These are phyloP conservation scores for Penicillium polonicum DNA, from an alignment of 2,329 filamentous ascomycete species.

Conservation along the genomic window DNA sequence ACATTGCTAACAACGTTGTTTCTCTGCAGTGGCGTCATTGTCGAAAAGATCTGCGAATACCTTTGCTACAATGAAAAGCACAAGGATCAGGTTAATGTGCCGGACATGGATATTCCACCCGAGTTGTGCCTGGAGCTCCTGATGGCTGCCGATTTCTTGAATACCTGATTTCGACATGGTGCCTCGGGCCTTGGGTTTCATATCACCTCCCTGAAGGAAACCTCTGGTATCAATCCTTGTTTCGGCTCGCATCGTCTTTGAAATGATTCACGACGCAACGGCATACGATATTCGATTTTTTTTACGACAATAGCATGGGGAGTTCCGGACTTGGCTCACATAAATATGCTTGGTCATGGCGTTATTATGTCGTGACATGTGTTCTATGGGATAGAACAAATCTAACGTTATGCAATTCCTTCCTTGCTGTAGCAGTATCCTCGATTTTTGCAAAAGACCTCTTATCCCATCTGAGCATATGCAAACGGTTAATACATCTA, in stretches of 20 bases:
- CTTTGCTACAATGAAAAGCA: constrained; percentile 68
- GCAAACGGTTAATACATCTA: constrained; percentile 26
- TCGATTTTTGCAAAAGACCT: not conserved
- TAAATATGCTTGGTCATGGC: not conserved
- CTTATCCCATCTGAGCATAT: constrained; percentile 39
- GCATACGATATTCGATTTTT: not conserved
- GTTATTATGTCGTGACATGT: constrained; percentile 8
- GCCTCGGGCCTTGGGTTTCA: not conserved
- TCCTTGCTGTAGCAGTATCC: not conserved
- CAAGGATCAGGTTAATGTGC: constrained; percentile 58
- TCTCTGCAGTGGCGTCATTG: constrained; percentile 54
- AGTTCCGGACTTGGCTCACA: constrained; percentile 13
- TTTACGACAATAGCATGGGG: constrained; percentile 10
- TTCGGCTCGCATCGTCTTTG: not conserved
- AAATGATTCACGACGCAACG: constrained; percentile 19
- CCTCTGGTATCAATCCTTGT: not conserved
- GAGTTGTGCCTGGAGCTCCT: constrained; percentile 65
- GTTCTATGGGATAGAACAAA: not conserved
- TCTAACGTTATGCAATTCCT: not conserved
- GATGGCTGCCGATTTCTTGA: constrained; percentile 67
- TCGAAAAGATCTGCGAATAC: constrained; percentile 70
- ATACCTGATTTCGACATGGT: constrained; percentile 37
- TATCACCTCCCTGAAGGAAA: not conserved
- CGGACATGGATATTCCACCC: constrained; percentile 65
- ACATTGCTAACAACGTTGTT: constrained; percentile 4